Conservation (phyloP, 106 monocot genomes). For the Gastrodia elata region DNA sequence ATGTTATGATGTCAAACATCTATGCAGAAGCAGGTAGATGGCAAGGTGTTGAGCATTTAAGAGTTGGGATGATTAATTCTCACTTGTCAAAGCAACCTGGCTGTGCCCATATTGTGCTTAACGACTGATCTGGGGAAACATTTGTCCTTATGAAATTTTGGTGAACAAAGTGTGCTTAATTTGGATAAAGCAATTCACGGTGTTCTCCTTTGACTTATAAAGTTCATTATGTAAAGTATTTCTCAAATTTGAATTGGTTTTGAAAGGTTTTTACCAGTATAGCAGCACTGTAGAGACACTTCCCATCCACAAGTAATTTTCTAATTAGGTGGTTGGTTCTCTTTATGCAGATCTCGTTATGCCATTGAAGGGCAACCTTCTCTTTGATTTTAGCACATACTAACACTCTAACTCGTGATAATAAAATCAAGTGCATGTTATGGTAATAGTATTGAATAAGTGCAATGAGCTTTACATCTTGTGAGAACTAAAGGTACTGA, state of each 20-base stretch:
- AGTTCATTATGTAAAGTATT: not conserved
- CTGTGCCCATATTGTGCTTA: conserved; percentile 36
- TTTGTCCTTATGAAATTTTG: not conserved
- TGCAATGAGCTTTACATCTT: too few species aligned
- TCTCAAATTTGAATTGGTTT: not conserved
- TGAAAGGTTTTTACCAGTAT: not conserved
- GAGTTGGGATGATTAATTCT: conserved; percentile 21
- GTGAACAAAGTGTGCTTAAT: not conserved
- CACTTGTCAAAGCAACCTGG: conserved; percentile 32
- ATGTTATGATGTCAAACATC: conserved; percentile 52
- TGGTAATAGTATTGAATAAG: too few species aligned
- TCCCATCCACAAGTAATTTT: not conserved
- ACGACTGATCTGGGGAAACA: not conserved
- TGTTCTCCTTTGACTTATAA: not conserved
- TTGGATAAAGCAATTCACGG: not conserved
- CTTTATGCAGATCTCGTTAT: not conserved
- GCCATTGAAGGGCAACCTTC: not conserved
- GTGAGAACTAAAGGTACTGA: too few species aligned
- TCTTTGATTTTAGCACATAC: too few species aligned
- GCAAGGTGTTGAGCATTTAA: conserved; percentile 39
- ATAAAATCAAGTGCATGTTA: too few species aligned
- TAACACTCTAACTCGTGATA: too few species aligned
- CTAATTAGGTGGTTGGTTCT: not conserved
- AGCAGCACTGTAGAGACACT: not conserved
- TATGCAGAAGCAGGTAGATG: conserved; percentile 62